Conservation (phyloP, 2,329 filamentous ascomycete genomes). For the Lizonia empirigonia region DNA sequence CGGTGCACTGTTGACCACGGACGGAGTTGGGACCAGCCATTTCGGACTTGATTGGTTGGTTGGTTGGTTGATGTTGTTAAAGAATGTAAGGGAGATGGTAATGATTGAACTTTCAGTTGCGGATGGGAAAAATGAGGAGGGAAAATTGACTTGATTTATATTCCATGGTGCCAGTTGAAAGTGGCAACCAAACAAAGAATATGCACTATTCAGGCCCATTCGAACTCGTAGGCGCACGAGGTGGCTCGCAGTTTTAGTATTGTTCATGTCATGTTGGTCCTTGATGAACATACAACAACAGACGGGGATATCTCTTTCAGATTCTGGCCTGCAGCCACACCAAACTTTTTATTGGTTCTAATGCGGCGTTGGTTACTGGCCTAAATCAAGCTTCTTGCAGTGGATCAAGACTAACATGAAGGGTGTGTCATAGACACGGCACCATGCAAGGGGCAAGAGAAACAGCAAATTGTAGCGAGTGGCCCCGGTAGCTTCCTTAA, state of each 20-base stretch:
- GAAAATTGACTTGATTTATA: background rate
- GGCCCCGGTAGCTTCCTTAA: background rate
- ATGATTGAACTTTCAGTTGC: slow-evolving; percentile 27
- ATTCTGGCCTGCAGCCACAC: background rate
- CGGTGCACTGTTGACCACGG: slow-evolving; percentile 7
- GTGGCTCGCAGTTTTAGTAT: background rate
- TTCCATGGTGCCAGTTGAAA: no score
- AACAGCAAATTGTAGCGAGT: background rate
- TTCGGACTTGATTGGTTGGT: slow-evolving; percentile 22
- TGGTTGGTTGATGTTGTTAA: slow-evolving; percentile 5
- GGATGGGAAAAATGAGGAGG: slow-evolving; percentile 1
- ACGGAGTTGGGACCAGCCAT: slow-evolving; percentile 14
- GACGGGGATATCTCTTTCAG: background rate
- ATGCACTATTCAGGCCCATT: background rate
- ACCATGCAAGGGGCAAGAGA: background rate
- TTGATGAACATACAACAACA: background rate
- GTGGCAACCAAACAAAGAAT: background rate
- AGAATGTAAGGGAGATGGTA: slow-evolving; percentile 20
- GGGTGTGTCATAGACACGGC: background rate
- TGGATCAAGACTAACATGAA: background rate
- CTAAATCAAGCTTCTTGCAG: background rate
- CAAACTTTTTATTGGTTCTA: background rate
- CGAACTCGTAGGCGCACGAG: background rate
- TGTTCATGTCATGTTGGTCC: background rate
- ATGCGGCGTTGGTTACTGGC: background rate